Base-by-base conservation (phyloP, 1,284 basidiomycete species). In the Naganishia albida region DNA sequence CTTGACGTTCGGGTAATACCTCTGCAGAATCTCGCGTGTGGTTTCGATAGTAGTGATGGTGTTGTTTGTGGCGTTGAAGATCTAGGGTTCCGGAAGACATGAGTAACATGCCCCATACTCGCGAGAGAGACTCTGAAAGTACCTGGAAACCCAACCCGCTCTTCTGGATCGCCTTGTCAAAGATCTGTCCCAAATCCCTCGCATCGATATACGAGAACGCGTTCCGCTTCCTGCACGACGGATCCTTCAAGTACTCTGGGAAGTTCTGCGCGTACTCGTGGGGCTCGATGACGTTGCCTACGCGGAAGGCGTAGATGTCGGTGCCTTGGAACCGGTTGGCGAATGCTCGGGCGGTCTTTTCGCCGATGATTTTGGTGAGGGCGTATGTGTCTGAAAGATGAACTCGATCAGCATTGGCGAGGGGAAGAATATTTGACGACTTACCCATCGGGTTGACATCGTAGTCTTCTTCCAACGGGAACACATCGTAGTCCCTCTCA, bases 121-220 rank as follows among this genome's bases (percentile, higher is more conserved):
- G 25, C 3, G 28, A 20, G 6, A 54, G 50, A 26, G 18, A 42
- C 6, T 20, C 4, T 48, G 44, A 39, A 65, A 53, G n/a, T 30
- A 75, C 73, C 67, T 75, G 74, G 66, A 72, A 75, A 2, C 73
- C 74, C 2, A 75, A 62, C 13, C 72, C 74, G 30, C 54, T 69
- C 62, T 70, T 72, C 42, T 67, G 53, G 30, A 72, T 56, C 15
- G 72, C 72, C 23, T 69, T 66, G 64, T 75, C 67, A 66, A 73
- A 74, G 56, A 75, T 67, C 65, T 75, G 69, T 1, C 74, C 74
- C 25, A 75, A 60, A 67, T 75, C 74, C 52, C 74, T 68, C 15
- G 73, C 74, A 65, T 75, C 74, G 54, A 75, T 74, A 51, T 75
- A 75, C 52, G 72, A 73, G 72, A 73, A 75, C 6, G 74, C 74